These are phyloP conservation scores for Tolypocladium ovalisporum DNA, from an alignment of 2,329 filamentous ascomycete species.

Conservation along the genomic window DNA sequence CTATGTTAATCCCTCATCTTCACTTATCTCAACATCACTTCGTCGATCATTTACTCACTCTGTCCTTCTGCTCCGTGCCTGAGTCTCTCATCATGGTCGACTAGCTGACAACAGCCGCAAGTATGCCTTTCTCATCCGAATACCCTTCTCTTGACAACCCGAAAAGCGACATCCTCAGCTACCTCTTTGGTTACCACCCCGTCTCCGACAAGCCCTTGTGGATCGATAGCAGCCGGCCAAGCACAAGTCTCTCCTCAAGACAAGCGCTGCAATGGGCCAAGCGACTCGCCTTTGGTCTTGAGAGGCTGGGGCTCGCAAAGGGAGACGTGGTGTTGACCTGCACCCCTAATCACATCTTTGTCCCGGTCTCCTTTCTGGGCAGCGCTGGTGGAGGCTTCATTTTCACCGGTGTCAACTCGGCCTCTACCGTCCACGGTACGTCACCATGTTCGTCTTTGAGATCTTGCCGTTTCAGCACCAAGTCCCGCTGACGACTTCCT, in stretches of 20 bases:
- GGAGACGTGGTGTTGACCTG: constrained; percentile 44
- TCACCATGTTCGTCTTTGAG: background rate
- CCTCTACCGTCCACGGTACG: constrained; percentile 35
- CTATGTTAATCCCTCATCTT: background rate
- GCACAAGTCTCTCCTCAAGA: constrained; percentile 31
- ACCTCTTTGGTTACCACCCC: constrained; percentile 7
- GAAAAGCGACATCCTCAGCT: constrained; percentile 30
- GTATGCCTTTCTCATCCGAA: constrained; percentile 32
- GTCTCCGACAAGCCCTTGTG: constrained; percentile 37
- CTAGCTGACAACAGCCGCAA: background rate
- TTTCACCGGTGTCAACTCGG: constrained; percentile 44
- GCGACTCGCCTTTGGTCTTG: constrained; percentile 36
- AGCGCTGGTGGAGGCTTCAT: constrained; percentile 39
- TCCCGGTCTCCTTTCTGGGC: constrained; percentile 42
- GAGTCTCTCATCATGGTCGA: background rate
- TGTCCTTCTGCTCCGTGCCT: background rate
- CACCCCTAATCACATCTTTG: constrained; percentile 43
- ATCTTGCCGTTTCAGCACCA: background rate
- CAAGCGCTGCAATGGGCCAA: constrained; percentile 39
- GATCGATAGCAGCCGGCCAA: constrained; percentile 37
- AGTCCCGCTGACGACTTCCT: background rate
- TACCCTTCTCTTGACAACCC: constrained; percentile 31
- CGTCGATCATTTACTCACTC: background rate
- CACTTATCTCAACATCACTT: background rate
- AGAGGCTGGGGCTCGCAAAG: constrained; percentile 29